Conservation (phyloP, 768 basidiomycete genomes). For the Agaricus sinodeliciosus region DNA sequence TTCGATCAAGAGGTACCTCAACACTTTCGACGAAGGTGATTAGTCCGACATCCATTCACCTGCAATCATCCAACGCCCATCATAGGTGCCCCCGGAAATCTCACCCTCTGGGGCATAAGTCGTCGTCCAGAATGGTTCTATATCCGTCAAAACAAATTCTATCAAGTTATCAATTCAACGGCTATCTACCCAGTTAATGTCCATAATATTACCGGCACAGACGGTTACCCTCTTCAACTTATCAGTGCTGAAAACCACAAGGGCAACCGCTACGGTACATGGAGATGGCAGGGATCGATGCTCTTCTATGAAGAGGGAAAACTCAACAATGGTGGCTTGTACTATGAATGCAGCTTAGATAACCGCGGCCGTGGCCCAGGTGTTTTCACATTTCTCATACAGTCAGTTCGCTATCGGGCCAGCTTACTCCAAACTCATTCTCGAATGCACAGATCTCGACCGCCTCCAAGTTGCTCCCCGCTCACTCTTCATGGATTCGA, state of each 20-base stretch:
- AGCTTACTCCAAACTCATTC: background rate
- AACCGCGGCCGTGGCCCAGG: conserved; percentile 26
- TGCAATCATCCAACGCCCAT: conserved; percentile 24
- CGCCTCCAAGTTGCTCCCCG: conserved; percentile 28
- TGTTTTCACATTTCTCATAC: conserved; percentile 40
- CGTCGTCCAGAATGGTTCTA: conserved; percentile 43
- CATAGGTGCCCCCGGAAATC: conserved; percentile 41
- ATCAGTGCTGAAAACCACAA: conserved; percentile 29
- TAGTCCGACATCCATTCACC: background rate
- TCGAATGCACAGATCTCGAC: conserved; percentile 10
- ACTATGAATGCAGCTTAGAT: conserved; percentile 7
- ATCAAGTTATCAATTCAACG: conserved; percentile 49
- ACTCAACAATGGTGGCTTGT: conserved; percentile 27
- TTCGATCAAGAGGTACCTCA: conserved; percentile 9
- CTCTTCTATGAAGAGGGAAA: conserved; percentile 44
- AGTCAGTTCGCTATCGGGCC: conserved; percentile 27
- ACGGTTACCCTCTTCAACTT: conserved; percentile 43
- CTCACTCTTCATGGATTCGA: conserved; percentile 33
- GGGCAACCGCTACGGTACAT: conserved; percentile 36
- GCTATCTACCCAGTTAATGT: conserved; percentile 49
- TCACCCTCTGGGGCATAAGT: conserved; percentile 32
- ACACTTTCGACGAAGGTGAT: conserved; percentile 7
- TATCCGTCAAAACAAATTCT: conserved; percentile 44
- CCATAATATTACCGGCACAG: conserved; percentile 39
- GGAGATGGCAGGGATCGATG: conserved; percentile 53